Conservation (phyloP, 495 filamentous ascomycete species). For the Lichina pygmaea region DNA sequence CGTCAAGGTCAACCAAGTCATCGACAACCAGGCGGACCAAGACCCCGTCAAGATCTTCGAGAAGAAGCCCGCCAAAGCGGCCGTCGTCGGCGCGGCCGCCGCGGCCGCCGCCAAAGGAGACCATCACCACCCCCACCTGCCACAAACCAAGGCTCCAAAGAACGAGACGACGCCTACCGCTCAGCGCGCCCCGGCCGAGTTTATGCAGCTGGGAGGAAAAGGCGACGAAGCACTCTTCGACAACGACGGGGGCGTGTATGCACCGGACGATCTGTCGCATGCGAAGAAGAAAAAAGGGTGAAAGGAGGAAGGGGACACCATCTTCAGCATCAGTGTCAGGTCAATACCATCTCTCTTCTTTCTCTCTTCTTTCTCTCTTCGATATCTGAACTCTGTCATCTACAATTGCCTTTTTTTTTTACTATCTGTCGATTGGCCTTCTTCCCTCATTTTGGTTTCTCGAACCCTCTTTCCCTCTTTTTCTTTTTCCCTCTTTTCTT, state of each 20-base stretch:
- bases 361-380: not conserved
- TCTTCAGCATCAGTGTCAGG: not conserved
- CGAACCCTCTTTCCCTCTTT: no score
- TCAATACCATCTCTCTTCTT: not conserved
- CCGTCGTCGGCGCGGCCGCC: not conserved
- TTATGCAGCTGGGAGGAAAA: constrained; percentile 55
- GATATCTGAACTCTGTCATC: not conserved
- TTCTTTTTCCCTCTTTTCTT: no score
- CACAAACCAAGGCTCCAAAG: constrained; percentile 6
- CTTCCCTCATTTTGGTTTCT: no score
- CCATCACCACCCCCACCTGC: constrained; percentile 1
- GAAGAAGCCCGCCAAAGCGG: constrained; percentile 30
- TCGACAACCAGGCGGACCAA: constrained; percentile 21
- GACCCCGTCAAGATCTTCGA: constrained; percentile 47
- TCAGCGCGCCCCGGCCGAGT: constrained; percentile 40
- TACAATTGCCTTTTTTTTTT: no score
- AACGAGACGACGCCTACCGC: constrained; percentile 34
- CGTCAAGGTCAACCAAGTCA: constrained; percentile 35
- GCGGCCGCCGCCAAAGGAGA: not conserved
- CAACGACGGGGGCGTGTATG: constrained; percentile 22
- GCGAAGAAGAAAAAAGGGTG: not conserved
- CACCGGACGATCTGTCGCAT: not conserved
- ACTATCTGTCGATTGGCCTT: no score
- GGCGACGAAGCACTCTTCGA: constrained; percentile 58
- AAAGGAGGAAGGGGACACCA: no score